phyloP scores from a whole-genome alignment of 2,329 filamentous ascomycete genomes.

The Aspergillus oerlinghausenensis region DNA sequence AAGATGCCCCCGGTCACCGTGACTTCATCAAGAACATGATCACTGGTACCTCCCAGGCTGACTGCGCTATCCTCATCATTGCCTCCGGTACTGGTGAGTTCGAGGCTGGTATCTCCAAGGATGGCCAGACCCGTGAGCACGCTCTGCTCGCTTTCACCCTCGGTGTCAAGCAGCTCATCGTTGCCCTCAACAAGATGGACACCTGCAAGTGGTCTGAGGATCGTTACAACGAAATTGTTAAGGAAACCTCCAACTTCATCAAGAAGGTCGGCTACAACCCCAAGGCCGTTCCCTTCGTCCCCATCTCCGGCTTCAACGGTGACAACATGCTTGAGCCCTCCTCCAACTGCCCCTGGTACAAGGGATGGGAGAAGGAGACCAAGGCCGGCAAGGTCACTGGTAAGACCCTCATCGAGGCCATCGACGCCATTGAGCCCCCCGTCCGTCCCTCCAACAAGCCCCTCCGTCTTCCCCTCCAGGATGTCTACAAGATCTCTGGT shows the following conservation, averaged over 20 bases:
- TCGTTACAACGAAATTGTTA: constrained; percentile 98
- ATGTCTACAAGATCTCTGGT: constrained; percentile 99
- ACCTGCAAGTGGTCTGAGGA: constrained; percentile 96
- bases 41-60: constrained; percentile 99
- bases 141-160: constrained; percentile 99
- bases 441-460: constrained; percentile 97
- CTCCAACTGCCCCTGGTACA: constrained; percentile 99
- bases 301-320: constrained; percentile 99
- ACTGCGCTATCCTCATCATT: constrained; percentile 99
- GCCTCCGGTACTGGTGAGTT: constrained; percentile 99
- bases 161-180: constrained; percentile 99
- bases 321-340: constrained; percentile 97
- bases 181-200: constrained; percentile 99
- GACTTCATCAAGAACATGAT: constrained; percentile 99
- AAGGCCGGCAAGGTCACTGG: constrained; percentile 79
- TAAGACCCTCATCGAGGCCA: constrained; percentile 99
- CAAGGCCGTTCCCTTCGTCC: constrained; percentile 96
- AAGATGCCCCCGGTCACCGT: constrained; percentile 97
- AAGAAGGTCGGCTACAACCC: constrained; percentile 99
- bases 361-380: constrained; percentile 99
- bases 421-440: constrained; percentile 91
- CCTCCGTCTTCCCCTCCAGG: constrained; percentile 99
- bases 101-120: constrained; percentile 99
- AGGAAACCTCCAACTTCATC: constrained; percentile 99
- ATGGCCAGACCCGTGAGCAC: constrained; percentile 99